These are phyloP conservation scores for Chlorella sp. DNA, from an alignment of 139 green algal species.

Conservation along the genomic window DNA sequence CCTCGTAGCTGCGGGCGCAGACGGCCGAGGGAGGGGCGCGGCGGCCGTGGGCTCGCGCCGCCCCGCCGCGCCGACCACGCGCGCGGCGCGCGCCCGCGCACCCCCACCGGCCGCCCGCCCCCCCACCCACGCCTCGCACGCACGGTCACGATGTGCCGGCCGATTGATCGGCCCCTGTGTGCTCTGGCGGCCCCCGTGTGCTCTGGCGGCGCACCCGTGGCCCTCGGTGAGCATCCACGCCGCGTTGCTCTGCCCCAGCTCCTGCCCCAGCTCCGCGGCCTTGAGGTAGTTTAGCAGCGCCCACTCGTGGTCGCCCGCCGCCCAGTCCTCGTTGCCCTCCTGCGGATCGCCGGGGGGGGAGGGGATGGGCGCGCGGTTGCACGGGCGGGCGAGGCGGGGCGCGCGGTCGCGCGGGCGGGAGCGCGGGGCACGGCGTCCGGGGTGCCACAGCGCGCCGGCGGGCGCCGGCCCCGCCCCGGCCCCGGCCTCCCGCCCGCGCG, in stretches of 20 bases:
- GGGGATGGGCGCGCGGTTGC: background rate
- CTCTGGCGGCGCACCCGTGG: constrained; percentile 25
- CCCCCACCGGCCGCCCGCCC: background rate
- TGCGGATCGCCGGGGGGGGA: background rate
- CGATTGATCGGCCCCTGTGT: background rate
- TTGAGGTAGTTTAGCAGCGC: constrained; percentile 78
- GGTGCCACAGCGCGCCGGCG: no score
- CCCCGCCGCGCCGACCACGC: background rate
- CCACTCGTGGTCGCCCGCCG: constrained; percentile 51
- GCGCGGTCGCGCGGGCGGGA: no score
- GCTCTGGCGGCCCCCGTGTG: background rate
- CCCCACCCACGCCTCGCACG: no score
- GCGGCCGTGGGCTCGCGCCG: no score
- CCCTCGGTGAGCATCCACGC: constrained; percentile 85
- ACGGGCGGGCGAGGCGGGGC: background rate
- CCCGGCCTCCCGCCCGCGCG: no score
- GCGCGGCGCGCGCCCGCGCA: background rate
- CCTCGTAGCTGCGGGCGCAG: no score
- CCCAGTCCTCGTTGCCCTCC: constrained; percentile 65
- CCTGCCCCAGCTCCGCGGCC: constrained; percentile 84
- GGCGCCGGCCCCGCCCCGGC: no score
- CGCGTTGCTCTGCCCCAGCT: constrained; percentile 90
- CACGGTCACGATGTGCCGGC: no score
- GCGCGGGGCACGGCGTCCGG: no score
- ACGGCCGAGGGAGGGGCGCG: no score